A percentile compares a stretch with the other conserved stretches of the same genome.
These are phyloP conservation scores for Vishniacozyma victoriae DNA, from an alignment of 768 basidiomycete species.

Conservation along the genomic window DNA sequence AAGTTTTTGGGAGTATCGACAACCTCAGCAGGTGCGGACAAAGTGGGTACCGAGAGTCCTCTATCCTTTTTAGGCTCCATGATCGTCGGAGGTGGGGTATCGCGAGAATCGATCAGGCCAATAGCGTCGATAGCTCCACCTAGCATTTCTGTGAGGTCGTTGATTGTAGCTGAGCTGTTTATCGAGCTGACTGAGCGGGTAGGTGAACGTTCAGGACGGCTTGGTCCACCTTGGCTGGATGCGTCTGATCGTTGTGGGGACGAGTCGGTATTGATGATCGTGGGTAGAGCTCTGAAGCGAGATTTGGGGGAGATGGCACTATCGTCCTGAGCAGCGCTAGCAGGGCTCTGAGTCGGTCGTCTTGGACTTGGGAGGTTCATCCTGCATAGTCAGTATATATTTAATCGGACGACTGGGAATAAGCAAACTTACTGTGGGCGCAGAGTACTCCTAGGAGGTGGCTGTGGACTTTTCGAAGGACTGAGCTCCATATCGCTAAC, in stretches of 20 bases:
- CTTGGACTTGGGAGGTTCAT: background rate
- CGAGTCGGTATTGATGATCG: slow-evolving; percentile 19
- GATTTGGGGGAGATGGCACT: slow-evolving; percentile 4
- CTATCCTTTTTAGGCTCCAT: slow-evolving; percentile 15
- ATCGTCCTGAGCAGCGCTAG: background rate
- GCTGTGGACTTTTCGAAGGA: slow-evolving; percentile 28
- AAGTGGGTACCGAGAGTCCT: background rate
- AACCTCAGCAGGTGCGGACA: too few species aligned
- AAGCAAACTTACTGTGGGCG: slow-evolving; percentile 23
- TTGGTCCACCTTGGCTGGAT: slow-evolving; percentile 11
- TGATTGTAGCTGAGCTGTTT: slow-evolving; percentile 16
- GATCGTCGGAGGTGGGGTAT: slow-evolving; percentile 34
- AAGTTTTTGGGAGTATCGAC: too few species aligned
- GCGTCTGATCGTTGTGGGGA: background rate
- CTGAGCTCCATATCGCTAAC: too few species aligned
- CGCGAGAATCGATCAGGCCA: slow-evolving; percentile 33
- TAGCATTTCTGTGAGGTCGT: slow-evolving; percentile 38
- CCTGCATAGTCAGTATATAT: background rate
- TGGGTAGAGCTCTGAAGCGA: slow-evolving; percentile 2
- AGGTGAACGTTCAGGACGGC: background rate
- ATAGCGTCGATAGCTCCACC: slow-evolving; percentile 42
- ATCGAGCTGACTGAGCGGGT: slow-evolving; percentile 14
- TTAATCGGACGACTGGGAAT: background rate
- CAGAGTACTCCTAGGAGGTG: slow-evolving; percentile 25
- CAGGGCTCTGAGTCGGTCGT: background rate